Percentiles rank a stretch among this genome's conserved stretches.
Evolutionary conservation across 225 moss, liverwort and hornwort species (phyloP).

Genomic region (Takakia lepidozioides): DNA sequence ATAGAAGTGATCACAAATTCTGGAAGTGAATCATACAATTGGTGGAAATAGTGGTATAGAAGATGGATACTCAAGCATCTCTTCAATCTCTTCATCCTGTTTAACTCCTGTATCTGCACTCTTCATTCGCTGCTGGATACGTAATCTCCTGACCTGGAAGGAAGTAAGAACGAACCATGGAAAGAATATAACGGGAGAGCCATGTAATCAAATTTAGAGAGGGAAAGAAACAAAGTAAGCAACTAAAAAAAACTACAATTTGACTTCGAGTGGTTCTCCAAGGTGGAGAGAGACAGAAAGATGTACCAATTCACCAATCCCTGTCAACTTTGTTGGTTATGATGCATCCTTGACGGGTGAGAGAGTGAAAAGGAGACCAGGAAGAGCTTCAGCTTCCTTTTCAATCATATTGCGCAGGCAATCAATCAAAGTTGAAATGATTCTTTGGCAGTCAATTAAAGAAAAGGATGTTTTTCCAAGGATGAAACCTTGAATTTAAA

Average conservation of each 20-base stretch:
- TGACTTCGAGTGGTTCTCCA: neutral
- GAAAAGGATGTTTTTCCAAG: no score
- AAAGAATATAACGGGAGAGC: neutral
- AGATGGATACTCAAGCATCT: constrained; percentile 71
- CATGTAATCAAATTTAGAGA: neutral
- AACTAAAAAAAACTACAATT: neutral
- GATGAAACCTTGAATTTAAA: neutral
- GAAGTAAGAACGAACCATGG: no score
- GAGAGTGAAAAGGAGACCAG: neutral
- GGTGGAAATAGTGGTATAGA: constrained; percentile 95
- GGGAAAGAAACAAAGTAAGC: neutral
- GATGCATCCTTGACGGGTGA: neutral
- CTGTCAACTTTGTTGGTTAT: neutral
- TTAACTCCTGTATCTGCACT: constrained; percentile 45
- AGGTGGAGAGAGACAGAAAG: neutral
- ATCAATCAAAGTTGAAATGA: no score
- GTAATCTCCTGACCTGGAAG: constrained; percentile 48
- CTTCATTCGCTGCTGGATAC: constrained; percentile 57
- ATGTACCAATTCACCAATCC: neutral
- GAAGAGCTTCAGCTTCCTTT: neutral
- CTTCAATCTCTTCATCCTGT: constrained; percentile 47
- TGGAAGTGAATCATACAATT: constrained; percentile 16
- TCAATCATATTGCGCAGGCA: no score
- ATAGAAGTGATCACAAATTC: no score
- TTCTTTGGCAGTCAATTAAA: no score